A percentile compares a stretch with the other conserved stretches of the same genome.
Conservation (phyloP, 208 protist species). For the Acanthamoeba sp. region DNA sequence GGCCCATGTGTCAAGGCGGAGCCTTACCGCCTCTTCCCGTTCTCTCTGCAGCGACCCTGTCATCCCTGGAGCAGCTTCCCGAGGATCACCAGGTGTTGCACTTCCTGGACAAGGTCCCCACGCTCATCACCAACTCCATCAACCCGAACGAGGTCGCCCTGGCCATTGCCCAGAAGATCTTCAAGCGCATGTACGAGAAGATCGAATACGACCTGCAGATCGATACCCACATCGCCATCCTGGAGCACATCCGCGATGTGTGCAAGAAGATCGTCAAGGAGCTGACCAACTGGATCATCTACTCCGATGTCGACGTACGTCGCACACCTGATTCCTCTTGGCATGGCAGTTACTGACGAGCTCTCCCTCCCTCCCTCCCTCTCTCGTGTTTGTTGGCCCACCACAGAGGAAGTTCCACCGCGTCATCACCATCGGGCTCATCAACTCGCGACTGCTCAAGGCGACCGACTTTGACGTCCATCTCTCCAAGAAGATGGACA, state of each 20-base stretch:
- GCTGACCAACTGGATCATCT: conserved; percentile 79
- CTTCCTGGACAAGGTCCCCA: conserved; percentile 87
- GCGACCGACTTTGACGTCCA: conserved; percentile 92
- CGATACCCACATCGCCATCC: conserved; percentile 76
- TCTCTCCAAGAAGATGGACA: conserved; percentile 87
- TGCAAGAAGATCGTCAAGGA: conserved; percentile 76
- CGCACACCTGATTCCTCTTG: neutral
- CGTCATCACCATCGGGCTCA: conserved; percentile 77
- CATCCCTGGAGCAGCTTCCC: conserved; percentile 56
- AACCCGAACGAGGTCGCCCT: conserved; percentile 84
- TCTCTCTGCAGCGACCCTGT: neutral
- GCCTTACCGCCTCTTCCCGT: too few species aligned
- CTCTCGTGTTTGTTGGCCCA: neutral
- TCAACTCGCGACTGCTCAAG: conserved; percentile 94
- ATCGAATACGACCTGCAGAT: conserved; percentile 87
- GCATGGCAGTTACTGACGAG: too few species aligned
- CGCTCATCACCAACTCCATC: conserved; percentile 91
- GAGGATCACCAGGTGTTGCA: conserved; percentile 61
- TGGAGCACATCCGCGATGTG: conserved; percentile 74
- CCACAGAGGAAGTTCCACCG: conserved; percentile 79
- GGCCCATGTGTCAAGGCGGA: too few species aligned
- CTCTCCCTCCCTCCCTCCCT: too few species aligned
- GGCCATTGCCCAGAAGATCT: conserved; percentile 89
- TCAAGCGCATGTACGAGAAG: conserved; percentile 82
- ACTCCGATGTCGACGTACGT: conserved; percentile 72